phyloP scores from a whole-genome alignment of 2,329 filamentous ascomycete species.

The Penicillium sp. region DNA sequence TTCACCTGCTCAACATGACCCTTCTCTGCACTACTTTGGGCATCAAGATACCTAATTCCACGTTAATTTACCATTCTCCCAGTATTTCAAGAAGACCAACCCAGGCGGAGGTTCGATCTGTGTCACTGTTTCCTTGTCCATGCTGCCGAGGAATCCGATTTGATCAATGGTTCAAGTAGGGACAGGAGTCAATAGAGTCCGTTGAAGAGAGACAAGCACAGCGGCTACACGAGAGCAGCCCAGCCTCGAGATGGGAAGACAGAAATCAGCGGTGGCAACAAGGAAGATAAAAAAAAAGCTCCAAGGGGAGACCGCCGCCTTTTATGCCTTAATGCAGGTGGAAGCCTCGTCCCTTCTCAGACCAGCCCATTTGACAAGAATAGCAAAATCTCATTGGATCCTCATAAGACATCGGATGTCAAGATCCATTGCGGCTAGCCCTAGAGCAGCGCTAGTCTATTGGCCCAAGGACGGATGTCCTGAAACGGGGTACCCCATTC shows the following conservation, averaged over 20 bases:
- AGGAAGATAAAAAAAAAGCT: too few species aligned
- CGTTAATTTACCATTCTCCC: background rate
- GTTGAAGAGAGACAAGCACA: too few species aligned
- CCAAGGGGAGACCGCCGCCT: conserved; percentile 1
- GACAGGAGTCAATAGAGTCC: too few species aligned
- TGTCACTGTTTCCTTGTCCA: conserved; percentile 14
- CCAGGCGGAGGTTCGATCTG: conserved; percentile 3
- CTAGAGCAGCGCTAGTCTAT: conserved; percentile 1
- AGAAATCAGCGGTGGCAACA: too few species aligned
- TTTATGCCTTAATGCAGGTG: conserved; percentile 11
- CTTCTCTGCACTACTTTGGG: conserved; percentile 2
- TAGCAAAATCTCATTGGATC: conserved; percentile 4
- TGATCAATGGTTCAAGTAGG: background rate
- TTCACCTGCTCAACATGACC: conserved; percentile 21
- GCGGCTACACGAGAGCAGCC: too few species aligned
- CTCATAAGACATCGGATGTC: background rate
- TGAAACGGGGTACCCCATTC: too few species aligned
- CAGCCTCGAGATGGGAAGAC: too few species aligned
- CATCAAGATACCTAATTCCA: conserved; percentile 6
- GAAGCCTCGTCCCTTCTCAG: background rate
- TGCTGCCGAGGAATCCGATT: background rate
- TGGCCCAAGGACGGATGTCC: background rate
- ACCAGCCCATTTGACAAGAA: conserved; percentile 8
- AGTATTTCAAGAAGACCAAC: conserved; percentile 2
- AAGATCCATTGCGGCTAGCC: conserved; percentile 2